Conservation (phyloP, 768 basidiomycete genomes). For the Lentinula guzmanii region DNA sequence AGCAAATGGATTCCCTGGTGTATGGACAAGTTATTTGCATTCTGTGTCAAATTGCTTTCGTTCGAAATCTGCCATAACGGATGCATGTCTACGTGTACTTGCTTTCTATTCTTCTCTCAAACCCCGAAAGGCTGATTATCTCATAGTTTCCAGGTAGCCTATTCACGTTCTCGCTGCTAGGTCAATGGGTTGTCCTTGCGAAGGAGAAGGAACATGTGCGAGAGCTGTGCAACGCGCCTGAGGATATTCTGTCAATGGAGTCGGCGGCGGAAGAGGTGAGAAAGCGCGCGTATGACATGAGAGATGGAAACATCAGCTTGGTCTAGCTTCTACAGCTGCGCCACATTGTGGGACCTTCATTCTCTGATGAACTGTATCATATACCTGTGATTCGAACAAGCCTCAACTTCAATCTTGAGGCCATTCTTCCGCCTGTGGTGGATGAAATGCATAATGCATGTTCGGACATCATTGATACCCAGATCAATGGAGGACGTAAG, state of each 20-base stretch:
- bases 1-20: background rate
- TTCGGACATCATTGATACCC: conserved; percentile 19
- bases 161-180: conserved; percentile 11
- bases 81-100: background rate
- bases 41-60: background rate
- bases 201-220: conserved; percentile 7
- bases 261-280: conserved; percentile 13
- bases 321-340: conserved; percentile 28
- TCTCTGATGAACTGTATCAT: conserved; percentile 28
- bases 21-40: background rate
- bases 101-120: background rate
- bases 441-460: conserved; percentile 27
- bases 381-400: conserved; percentile 23
- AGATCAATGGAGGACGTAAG: background rate
- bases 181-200: conserved; percentile 10
- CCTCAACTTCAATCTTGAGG: conserved; percentile 26
- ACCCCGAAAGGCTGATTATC: background rate
- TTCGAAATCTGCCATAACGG: background rate
- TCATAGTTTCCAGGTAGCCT: conserved; percentile 7
- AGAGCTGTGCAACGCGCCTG: conserved; percentile 11
- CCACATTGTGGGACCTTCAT: conserved; percentile 28
- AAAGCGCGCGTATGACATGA: background rate
- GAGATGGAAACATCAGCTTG: background rate
- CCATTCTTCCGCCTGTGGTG: conserved; percentile 24
- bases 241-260: conserved; percentile 13